Evolutionary conservation across 768 basidiomycete species (phyloP).

Genomic region (Tricholoma flavovirens): DNA sequence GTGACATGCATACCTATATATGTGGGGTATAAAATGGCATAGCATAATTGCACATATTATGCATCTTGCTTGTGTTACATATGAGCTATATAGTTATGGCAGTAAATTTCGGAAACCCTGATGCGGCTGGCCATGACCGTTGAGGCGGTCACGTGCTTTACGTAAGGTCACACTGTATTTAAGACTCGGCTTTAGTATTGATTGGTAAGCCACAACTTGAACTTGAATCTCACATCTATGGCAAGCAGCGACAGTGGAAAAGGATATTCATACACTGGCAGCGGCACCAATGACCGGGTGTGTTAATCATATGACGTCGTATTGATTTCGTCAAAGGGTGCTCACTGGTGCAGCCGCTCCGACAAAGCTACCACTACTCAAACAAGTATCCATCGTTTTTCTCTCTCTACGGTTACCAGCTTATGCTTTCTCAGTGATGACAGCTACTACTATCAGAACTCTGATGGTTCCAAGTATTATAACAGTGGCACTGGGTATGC

Average conservation of each 20-base stretch:
- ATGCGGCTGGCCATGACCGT: no score
- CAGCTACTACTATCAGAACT: constrained; percentile 59
- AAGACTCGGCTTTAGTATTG: no score
- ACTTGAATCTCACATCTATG: not conserved
- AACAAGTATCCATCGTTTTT: constrained; percentile 34
- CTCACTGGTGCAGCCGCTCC: constrained; percentile 54
- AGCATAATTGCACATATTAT: no score
- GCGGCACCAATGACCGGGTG: constrained; percentile 50
- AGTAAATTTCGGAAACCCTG: no score
- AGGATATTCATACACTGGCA: constrained; percentile 37
- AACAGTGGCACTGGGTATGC: constrained; percentile 42
- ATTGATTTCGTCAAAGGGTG: constrained; percentile 36
- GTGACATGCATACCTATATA: no score
- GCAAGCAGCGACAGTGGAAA: constrained; percentile 12
- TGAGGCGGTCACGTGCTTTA: not conserved
- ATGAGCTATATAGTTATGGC: no score
- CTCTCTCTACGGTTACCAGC: not conserved
- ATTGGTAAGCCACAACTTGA: no score
- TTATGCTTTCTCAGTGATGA: constrained; percentile 31
- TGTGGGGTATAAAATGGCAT: no score
- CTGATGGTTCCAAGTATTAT: constrained; percentile 57
- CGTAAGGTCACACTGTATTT: not conserved
- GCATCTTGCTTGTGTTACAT: no score
- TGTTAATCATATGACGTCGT: constrained; percentile 4
- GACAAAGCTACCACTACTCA: constrained; percentile 59